phyloP scores from a whole-genome alignment of 257 asterid genomes.

The Penstemon newberryi region DNA sequence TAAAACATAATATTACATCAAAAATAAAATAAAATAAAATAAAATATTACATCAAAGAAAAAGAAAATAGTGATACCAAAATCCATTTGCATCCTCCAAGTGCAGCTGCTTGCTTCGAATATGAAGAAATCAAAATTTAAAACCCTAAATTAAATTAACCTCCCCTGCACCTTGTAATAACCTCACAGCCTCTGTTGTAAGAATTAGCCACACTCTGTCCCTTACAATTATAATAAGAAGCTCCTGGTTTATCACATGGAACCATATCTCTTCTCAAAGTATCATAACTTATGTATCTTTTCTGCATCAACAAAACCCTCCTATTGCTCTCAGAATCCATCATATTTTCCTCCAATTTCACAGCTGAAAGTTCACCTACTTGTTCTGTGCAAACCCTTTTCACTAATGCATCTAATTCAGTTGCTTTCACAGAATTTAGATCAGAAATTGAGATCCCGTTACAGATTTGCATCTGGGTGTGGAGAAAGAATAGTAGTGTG shows the following conservation, averaged over 20 bases:
- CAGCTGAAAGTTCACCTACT: slow-evolving; percentile 37
- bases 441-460: slow-evolving; percentile 41
- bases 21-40: no score
- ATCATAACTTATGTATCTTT: slow-evolving; percentile 66
- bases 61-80: no score
- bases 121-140: no score
- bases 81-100: no score
- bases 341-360: slow-evolving; percentile 25
- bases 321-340: slow-evolving; percentile 64
- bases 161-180: slow-evolving; percentile 85
- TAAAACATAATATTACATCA: no score
- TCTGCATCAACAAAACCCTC: slow-evolving; percentile 57
- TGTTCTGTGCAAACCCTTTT: slow-evolving; percentile 47
- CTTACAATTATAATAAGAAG: slow-evolving; percentile 72
- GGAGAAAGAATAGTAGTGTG: slow-evolving; percentile 30
- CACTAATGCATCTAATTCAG: slow-evolving; percentile 38
- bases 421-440: slow-evolving; percentile 36
- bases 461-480: slow-evolving; percentile 30
- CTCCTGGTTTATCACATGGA: slow-evolving; percentile 80
- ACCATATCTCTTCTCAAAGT: slow-evolving; percentile 72
- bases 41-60: no score
- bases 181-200: slow-evolving; percentile 75
- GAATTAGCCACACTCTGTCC: slow-evolving; percentile 58
- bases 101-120: no score
- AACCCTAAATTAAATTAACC: slow-evolving; percentile 12